These are phyloP conservation scores for Prunus davidiana DNA, from an alignment of 306 rosid species.

Conservation along the genomic window DNA sequence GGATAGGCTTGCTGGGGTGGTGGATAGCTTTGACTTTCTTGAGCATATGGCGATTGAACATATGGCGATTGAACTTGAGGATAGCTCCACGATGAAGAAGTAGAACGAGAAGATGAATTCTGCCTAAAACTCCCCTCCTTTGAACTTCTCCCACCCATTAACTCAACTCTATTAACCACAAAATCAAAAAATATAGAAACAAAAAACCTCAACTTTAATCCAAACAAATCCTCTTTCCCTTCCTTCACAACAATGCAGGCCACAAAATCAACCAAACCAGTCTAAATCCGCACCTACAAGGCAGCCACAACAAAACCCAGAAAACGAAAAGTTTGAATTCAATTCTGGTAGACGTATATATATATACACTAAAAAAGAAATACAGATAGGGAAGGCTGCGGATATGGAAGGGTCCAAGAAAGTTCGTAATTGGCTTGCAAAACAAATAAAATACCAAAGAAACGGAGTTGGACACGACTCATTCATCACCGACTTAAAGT, in stretches of 20 bases:
- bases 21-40: conserved; percentile 42
- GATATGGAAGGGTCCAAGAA: neutral
- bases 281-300: conserved; percentile 8
- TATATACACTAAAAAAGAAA: neutral
- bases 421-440: neutral
- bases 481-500: conserved; percentile 39
- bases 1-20: conserved; percentile 44
- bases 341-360: neutral
- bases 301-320: conserved; percentile 16
- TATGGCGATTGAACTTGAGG: conserved; percentile 19
- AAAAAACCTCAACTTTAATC: conserved; percentile 18
- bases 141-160: conserved; percentile 77
- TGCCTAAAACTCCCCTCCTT: conserved; percentile 46
- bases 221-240: conserved; percentile 6
- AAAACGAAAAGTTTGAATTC: neutral
- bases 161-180: conserved; percentile 24
- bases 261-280: conserved; percentile 15
- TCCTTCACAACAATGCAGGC: conserved; percentile 18
- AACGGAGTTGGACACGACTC: conserved; percentile 25
- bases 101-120: neutral
- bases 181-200: neutral
- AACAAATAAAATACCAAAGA: neutral
- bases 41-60: conserved; percentile 37
- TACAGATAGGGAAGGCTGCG: neutral
- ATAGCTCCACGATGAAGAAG: neutral